A percentile compares a stretch with the other conserved stretches of the same genome.
These are phyloP conservation scores for Daedaleopsis sinensis DNA, from an alignment of 768 basidiomycete genomes.

Conservation along the genomic window DNA sequence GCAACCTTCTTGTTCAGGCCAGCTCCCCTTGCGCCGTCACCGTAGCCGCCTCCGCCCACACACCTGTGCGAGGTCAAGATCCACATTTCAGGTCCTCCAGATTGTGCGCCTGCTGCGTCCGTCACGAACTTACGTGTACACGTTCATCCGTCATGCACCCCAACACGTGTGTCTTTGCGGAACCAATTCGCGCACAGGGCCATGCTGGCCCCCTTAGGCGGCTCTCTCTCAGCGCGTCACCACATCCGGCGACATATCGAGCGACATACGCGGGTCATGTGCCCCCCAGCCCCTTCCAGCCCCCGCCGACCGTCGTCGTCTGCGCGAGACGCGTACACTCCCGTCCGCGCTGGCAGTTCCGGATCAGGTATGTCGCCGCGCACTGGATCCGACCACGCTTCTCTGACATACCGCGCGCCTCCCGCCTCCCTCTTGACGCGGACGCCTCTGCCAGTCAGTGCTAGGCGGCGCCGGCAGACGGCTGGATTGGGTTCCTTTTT, in stretches of 20 bases:
- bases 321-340: neutral
- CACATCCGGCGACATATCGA: neutral
- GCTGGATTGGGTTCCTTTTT: neutral
- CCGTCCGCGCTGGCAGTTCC: neutral
- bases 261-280: constrained; percentile 1
- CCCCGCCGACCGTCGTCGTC: neutral
- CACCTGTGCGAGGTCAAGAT: neutral
- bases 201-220: neutral
- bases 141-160: neutral
- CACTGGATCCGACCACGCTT: neutral
- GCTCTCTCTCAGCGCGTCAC: neutral
- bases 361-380: neutral
- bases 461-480: neutral
- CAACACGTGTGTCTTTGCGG: neutral
- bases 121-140: neutral
- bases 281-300: neutral
- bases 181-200: neutral
- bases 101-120: neutral
- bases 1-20: neutral
- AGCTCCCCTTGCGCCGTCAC: neutral
- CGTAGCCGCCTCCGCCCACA: neutral
- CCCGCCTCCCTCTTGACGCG: neutral
- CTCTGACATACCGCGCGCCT: neutral
- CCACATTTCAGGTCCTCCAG: neutral
- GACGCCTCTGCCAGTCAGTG: neutral